A percentile compares a stretch with the other conserved stretches of the same genome.
Conservation (phyloP, 192 early-diverging fungal genomes). For the Podila epicladia region DNA sequence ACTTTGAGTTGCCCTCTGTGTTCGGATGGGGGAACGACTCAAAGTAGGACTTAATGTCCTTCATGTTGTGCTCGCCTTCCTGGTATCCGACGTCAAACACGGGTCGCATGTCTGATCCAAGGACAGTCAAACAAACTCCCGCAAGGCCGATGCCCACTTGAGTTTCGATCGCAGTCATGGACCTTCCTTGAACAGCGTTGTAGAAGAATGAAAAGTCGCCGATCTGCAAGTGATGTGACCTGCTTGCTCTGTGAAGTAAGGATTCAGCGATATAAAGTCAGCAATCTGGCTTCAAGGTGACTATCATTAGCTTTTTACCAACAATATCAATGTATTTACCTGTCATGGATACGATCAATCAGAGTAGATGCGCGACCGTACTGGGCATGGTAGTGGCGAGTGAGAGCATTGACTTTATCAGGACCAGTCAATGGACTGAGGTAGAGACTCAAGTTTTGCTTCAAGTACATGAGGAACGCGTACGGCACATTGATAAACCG, state of each 20-base stretch:
- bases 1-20: slow-evolving; percentile 23
- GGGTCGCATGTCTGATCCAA: slow-evolving; percentile 49
- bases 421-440: slow-evolving; percentile 51
- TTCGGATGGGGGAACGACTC: slow-evolving; percentile 24
- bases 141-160: slow-evolving; percentile 63
- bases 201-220: slow-evolving; percentile 64
- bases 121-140: slow-evolving; percentile 59
- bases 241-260: not conserved
- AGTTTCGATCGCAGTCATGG: slow-evolving; percentile 51
- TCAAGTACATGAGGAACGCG: slow-evolving; percentile 70
- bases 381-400: slow-evolving; percentile 50
- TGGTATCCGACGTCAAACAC: slow-evolving; percentile 49
- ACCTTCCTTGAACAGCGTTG: slow-evolving; percentile 51
- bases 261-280: not conserved
- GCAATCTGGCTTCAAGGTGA: not conserved
- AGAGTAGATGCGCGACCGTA: slow-evolving; percentile 36
- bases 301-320: not conserved
- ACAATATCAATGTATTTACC: slow-evolving; percentile 8
- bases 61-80: slow-evolving; percentile 39
- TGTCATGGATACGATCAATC: slow-evolving; percentile 20
- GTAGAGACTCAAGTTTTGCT: slow-evolving; percentile 66
- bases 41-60: slow-evolving; percentile 38
- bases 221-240: slow-evolving; percentile 41
- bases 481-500: slow-evolving; percentile 61
- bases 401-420: slow-evolving; percentile 51